Evolutionary conservation across 768 basidiomycete species (phyloP).

Genomic region (Pulveroboletus sp.): DNA sequence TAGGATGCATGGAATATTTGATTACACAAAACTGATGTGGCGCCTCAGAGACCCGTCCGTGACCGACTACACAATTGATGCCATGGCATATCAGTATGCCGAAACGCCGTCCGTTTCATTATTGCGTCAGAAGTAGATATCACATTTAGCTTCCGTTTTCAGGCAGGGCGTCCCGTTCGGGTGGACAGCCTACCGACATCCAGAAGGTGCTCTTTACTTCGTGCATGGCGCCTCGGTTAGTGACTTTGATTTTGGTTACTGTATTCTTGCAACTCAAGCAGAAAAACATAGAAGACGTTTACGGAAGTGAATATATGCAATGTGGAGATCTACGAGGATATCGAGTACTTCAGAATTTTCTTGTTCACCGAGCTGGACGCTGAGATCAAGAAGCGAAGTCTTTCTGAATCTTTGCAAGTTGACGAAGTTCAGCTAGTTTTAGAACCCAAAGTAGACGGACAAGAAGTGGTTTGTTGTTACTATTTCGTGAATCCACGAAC

Average conservation of each 20-base stretch:
- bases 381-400: constrained; percentile 7
- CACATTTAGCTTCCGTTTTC: not conserved
- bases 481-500: constrained; percentile 48
- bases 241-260: not conserved
- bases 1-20: not conserved
- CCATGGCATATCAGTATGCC: constrained; percentile 16
- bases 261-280: not conserved
- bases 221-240: constrained; percentile 42
- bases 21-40: not conserved
- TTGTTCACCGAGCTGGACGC: constrained; percentile 19
- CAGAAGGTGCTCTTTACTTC: constrained; percentile 61
- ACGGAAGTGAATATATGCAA: constrained; percentile 54
- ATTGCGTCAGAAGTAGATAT: not conserved
- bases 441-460: constrained; percentile 31
- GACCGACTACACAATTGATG: constrained; percentile 6
- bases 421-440: constrained; percentile 41
- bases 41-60: not conserved
- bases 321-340: constrained; percentile 23
- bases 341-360: constrained; percentile 31
- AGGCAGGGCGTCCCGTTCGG: constrained; percentile 24
- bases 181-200: constrained; percentile 49
- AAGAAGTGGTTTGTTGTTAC: constrained; percentile 33
- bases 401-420: constrained; percentile 25
- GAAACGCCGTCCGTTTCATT: constrained; percentile 17
- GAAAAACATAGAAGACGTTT: constrained; percentile 41